Base-by-base conservation (phyloP, 148 eudicot genomes). In the Rhododendron ovatum region DNA sequence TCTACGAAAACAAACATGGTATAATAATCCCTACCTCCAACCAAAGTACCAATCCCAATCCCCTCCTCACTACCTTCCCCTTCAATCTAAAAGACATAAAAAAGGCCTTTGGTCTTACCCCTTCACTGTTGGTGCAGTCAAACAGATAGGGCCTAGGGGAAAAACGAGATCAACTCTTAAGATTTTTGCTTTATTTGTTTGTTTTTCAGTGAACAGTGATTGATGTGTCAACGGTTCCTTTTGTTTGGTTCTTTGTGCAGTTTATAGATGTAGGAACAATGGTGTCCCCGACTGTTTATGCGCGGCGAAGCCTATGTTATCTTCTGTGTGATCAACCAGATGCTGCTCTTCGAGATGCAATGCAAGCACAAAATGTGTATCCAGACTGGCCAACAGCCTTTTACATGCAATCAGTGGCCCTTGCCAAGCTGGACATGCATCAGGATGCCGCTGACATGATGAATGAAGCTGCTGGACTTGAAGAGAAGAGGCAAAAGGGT, bases 351-450 rank as follows among this genome's bases (percentile, higher is more conserved):
- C 87, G 98, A 84, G 98, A 95, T 81, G 97, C 98, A 85, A 95
- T 95, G 98, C 98, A 95, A 88, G 98, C 98, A 22, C 98, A 95
- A 83, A 89, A 91, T 35, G 94, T 95, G 71, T 75, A 91, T 82
- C 95, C 98, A 22, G 98, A 94, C 85, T 95, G 98, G 98, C 89
- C 98, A 0, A 94, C 95, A 0, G 96, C 98, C 28, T 95, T 95
- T 85, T 95, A 95, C 86, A 93, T 95, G 96, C 98, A 95, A 78
- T 90, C 97, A 12, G 97, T 95, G 65, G 98, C 98, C 79, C 94
- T 95, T 24, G 92, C 94, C 12, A 95, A 95, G 91, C 92, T 95
- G 13, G 93, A 94, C 85, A 95, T 95, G 98, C 93, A 95, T 84
- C 89, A 94, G 88, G 98, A 95, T 83, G 95, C 97, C 2, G 84